Percentiles rank a stretch among this genome's conserved stretches.
Evolutionary conservation across 306 rosid genomes (phyloP).

Genomic region (Vachellia pachyceras): DNA sequence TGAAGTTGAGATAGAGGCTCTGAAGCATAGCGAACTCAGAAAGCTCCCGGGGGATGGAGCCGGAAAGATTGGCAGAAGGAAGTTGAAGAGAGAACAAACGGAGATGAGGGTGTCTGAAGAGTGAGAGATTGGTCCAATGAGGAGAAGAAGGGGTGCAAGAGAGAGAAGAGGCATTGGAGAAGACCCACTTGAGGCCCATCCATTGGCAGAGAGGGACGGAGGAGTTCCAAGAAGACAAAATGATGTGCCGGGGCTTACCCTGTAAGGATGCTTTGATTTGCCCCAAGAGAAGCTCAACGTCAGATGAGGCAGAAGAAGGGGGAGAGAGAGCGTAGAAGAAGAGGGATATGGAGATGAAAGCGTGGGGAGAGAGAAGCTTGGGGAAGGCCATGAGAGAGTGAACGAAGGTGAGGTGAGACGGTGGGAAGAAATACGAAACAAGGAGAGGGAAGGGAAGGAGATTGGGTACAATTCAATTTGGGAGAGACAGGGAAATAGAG

Average conservation of each 20-base stretch:
- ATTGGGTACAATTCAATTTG: too few relatives aligned
- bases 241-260: slow-evolving; percentile 69
- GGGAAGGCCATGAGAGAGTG: slow-evolving; percentile 53
- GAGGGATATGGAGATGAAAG: slow-evolving; percentile 47
- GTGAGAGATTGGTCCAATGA: slow-evolving; percentile 80
- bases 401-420: background rate
- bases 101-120: slow-evolving; percentile 70
- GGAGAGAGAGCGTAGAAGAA: slow-evolving; percentile 35
- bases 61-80: slow-evolving; percentile 95
- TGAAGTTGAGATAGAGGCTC: slow-evolving; percentile 78
- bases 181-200: slow-evolving; percentile 96
- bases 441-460: slow-evolving; percentile 14
- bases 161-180: slow-evolving; percentile 64
- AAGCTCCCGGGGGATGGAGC: slow-evolving; percentile 83
- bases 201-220: slow-evolving; percentile 86
- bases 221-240: slow-evolving; percentile 84
- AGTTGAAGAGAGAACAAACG: slow-evolving; percentile 82
- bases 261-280: slow-evolving; percentile 77
- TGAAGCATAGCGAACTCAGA: slow-evolving; percentile 84
- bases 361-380: slow-evolving; percentile 48
- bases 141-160: slow-evolving; percentile 77
- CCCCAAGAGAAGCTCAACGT: slow-evolving; percentile 72
- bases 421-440: slow-evolving; percentile 4
- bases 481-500: too few relatives aligned
- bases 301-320: slow-evolving; percentile 54